A percentile compares a stretch with the other conserved stretches of the same genome.
Evolutionary conservation across 1,139 yeast species (phyloP).

Genomic region (Scheffersomyces stambukii): DNA sequence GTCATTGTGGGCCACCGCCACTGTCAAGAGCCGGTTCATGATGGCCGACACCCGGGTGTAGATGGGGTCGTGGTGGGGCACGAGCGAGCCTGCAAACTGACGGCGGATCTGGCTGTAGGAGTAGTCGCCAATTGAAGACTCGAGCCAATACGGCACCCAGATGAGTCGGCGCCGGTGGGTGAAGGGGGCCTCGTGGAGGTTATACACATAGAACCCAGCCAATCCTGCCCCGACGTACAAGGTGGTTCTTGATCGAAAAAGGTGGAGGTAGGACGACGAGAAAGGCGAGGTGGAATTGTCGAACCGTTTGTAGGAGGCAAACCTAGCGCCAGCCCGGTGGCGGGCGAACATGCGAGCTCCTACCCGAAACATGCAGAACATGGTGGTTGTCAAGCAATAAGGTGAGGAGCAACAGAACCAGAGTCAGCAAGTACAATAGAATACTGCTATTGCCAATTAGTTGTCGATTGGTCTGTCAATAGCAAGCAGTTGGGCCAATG

Average conservation of each 20-base stretch:
- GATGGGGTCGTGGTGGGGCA: constrained; percentile 53
- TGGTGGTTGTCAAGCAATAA: too few relatives aligned
- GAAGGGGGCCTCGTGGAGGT: constrained; percentile 79
- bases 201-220: constrained; percentile 51
- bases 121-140: constrained; percentile 60
- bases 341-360: too few relatives aligned
- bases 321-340: too few relatives aligned
- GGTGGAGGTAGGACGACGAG: constrained; percentile 9
- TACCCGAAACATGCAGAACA: too few relatives aligned
- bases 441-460: too few relatives aligned
- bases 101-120: constrained; percentile 59
- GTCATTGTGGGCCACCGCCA: constrained; percentile 38
- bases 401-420: too few relatives aligned
- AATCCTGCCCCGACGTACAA: constrained; percentile 18
- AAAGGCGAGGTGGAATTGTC: constrained; percentile 11
- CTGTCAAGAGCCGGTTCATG: constrained; percentile 61
- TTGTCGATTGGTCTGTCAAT: too few relatives aligned
- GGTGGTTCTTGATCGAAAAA: constrained; percentile 15
- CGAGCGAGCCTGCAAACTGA: constrained; percentile 42
- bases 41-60: constrained; percentile 53
- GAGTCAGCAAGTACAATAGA: too few relatives aligned
- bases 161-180: constrained; percentile 71
- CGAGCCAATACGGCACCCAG: constrained; percentile 68
- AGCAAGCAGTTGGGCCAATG: too few relatives aligned
- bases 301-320: constrained; percentile 21